Evolutionary conservation across 768 basidiomycete genomes (phyloP).

Genomic region (Hypsizygus marmoreus): DNA sequence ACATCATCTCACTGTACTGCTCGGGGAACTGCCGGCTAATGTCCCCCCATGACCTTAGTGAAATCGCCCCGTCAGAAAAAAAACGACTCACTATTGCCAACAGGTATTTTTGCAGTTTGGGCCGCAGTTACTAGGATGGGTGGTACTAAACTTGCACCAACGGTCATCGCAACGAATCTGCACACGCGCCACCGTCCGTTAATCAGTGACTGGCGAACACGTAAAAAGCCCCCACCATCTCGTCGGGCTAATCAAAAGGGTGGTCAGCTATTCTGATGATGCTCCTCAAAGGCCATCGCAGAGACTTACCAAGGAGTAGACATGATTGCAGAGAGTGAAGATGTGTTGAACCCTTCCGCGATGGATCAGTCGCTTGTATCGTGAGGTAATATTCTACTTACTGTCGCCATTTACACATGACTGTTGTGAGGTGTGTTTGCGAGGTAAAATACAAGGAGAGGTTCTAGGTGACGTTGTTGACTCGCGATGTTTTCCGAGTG

Average conservation of each 20-base stretch:
- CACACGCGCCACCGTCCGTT: conserved; percentile 17
- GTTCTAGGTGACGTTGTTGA: conserved; percentile 10
- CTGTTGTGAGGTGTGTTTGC: conserved; percentile 19
- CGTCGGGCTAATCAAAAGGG: conserved; percentile 50
- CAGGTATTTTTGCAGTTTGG: conserved; percentile 62
- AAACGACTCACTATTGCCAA: conserved; percentile 72
- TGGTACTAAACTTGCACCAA: conserved; percentile 70
- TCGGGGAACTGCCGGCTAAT: conserved; percentile 71
- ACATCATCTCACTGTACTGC: conserved; percentile 57
- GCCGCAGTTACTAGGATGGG: conserved; percentile 61
- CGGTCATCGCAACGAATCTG: conserved; percentile 69
- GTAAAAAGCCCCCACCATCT: conserved; percentile 45
- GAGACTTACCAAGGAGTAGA: conserved; percentile 49
- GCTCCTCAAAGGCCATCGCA: conserved; percentile 9
- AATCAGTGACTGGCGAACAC: conserved; percentile 12
- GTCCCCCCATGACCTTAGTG: conserved; percentile 20
- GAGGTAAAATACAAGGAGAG: conserved; percentile 20
- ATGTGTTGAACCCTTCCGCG: conserved; percentile 60
- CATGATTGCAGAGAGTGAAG: conserved; percentile 60
- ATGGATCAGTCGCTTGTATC: conserved; percentile 20
- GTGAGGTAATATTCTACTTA: conserved; percentile 29
- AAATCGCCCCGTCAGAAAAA: conserved; percentile 3
- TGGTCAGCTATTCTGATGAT: not conserved
- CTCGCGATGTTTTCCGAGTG: conserved; percentile 1
- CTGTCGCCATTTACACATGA: conserved; percentile 79